phyloP scores from a whole-genome alignment of 179 eudicot genomes.

The Pouteria campechiana region DNA sequence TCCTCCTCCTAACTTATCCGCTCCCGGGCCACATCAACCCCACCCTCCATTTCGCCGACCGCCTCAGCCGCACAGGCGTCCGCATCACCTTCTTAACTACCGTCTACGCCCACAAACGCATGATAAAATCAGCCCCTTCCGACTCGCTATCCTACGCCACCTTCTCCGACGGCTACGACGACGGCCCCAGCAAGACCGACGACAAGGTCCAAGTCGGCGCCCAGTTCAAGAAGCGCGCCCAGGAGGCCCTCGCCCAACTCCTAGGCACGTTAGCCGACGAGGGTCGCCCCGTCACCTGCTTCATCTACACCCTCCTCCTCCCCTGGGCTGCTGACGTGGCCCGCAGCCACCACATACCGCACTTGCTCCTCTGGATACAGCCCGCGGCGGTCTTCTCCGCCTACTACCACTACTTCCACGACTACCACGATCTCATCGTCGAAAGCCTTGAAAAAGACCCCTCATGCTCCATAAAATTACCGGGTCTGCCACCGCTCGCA shows the following conservation, averaged over 20 bases:
- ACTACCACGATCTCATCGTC: constrained; percentile 1
- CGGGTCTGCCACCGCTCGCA: constrained; percentile 16
- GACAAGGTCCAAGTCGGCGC: constrained; percentile 20
- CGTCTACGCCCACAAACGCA: constrained; percentile 16
- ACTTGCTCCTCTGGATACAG: constrained; percentile 30
- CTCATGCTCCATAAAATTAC: constrained; percentile 19
- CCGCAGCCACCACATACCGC: constrained; percentile 10
- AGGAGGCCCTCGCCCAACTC: constrained; percentile 18
- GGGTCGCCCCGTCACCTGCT: constrained; percentile 9
- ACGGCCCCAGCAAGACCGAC: constrained; percentile 21
- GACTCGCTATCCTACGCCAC: too few species aligned
- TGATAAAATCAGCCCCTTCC: too few species aligned
- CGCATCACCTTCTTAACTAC: constrained; percentile 32
- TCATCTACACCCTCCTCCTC: constrained; percentile 14
- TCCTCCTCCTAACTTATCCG: constrained; percentile 35
- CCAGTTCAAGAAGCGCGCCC: constrained; percentile 24
- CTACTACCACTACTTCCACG: constrained; percentile 29
- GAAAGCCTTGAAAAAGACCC: neutral
- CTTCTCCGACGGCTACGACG: constrained; percentile 28
- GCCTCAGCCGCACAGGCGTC: constrained; percentile 25
- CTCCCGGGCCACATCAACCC: constrained; percentile 76
- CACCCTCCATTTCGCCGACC: constrained; percentile 36
- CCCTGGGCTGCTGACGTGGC: constrained; percentile 24
- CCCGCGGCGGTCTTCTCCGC: constrained; percentile 29
- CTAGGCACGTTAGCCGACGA: constrained; percentile 5